Base-by-base conservation (phyloP, 495 filamentous ascomycete genomes). In the Letharia columbiana region DNA sequence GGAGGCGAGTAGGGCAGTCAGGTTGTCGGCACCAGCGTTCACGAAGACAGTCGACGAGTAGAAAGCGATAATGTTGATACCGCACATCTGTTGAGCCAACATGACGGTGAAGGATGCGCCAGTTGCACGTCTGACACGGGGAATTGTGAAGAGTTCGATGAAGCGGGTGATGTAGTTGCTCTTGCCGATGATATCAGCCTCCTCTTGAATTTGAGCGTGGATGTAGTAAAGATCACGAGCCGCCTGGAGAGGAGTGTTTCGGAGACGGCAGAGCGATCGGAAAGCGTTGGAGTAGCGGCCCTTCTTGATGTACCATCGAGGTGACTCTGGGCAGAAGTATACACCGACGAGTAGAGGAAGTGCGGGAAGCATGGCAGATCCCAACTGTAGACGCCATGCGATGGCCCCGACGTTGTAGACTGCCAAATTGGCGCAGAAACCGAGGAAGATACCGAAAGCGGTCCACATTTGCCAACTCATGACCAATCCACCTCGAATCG, bases 281-380 rank as follows among this genome's bases (percentile, higher is more conserved):
- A 82, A 89, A 4, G 87, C 86, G 62, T 85, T 73, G 67, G 66
- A 69, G 77, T 83, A 76, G 69, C 78, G 63, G 37, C 79, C 78
- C 61, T 87, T 84, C 69, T 86, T 86, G 69, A 89, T 84, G 64
- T 80, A 81, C 87, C 87, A 89, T 57, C 87, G 82, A 37, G 89
- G 87, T 8, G 86, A 89, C 72, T 91, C 88, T 7, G 82, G 84
- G 67, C 85, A 88, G 70, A 89, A 82, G 40, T 77, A 87, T 64
- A 90, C 83, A 42, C 85, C 83, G 61, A 85, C 57, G 13, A 84
- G 63, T 9, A 91, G 77, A 28, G 87, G 86, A 35, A 91, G 69
- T 13, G 88, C 85, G n/a, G 89, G 88, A 61, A 91, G 83, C 72
- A 89, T 89, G 10, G 85, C 83, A 33, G 85, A 86, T 6, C 82